phyloP scores from a whole-genome alignment of 2,329 filamentous ascomycete genomes.

The Clonostachys chloroleuca region DNA sequence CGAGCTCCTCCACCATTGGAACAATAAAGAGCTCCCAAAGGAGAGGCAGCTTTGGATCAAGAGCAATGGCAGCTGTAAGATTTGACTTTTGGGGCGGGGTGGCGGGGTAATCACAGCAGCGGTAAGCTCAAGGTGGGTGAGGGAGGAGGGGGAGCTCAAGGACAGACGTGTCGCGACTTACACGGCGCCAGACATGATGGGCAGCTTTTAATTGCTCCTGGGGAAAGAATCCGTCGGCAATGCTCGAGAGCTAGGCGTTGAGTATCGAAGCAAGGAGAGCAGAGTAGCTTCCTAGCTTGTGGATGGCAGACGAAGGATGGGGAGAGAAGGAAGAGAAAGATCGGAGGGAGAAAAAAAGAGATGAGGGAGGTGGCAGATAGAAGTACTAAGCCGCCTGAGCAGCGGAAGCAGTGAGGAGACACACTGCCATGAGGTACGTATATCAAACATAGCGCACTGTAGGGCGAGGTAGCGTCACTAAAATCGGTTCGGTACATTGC shows the following conservation, averaged over 20 bases:
- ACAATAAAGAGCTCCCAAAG: too few species aligned
- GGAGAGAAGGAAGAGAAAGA: slow-evolving; percentile 1
- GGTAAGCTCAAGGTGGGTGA: neutral
- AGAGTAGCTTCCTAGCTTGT: too few species aligned
- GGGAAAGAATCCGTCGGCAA: slow-evolving; percentile 3
- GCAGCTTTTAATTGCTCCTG: slow-evolving; percentile 1
- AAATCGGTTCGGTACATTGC: too few species aligned
- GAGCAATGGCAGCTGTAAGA: too few species aligned
- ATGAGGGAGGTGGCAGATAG: slow-evolving; percentile 1
- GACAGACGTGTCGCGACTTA: slow-evolving; percentile 41
- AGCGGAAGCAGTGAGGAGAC: too few species aligned
- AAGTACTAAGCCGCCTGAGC: neutral
- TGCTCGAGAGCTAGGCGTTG: slow-evolving; percentile 1
- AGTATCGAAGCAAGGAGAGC: too few species aligned
- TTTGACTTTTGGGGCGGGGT: slow-evolving; percentile 23
- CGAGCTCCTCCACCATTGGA: too few species aligned
- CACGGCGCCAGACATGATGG: slow-evolving; percentile 63
- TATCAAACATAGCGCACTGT: too few species aligned
- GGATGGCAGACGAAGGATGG: neutral
- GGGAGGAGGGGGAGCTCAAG: slow-evolving; percentile 14
- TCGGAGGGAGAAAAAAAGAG: neutral
- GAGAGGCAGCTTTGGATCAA: too few species aligned
- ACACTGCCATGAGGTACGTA: too few species aligned
- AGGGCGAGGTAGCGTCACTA: too few species aligned
- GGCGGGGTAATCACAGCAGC: slow-evolving; percentile 26